These are phyloP conservation scores for Globisporangium emineosum DNA, from an alignment of 352 stramenopile genomes.

Conservation along the genomic window DNA sequence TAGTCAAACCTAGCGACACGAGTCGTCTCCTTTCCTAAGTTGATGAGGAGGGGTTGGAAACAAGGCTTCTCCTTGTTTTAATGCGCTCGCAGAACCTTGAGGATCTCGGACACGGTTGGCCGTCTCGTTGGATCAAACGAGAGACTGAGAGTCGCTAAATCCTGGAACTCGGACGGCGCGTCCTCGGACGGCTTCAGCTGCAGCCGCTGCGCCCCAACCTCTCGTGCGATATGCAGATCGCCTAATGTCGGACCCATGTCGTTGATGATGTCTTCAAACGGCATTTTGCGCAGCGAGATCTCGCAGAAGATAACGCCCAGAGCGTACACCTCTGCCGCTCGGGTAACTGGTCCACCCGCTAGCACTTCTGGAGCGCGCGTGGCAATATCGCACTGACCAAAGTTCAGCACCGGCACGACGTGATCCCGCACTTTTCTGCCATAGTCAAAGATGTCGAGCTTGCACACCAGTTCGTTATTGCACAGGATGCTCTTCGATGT, in stretches of 20 bases:
- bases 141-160: conserved; percentile 40
- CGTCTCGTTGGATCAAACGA: conserved; percentile 46
- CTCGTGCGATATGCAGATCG: conserved; percentile 60
- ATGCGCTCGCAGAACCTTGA: conserved; percentile 19
- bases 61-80: neutral
- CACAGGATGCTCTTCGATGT: conserved; percentile 61
- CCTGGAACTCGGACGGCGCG: conserved; percentile 39
- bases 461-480: conserved; percentile 55
- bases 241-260: conserved; percentile 51
- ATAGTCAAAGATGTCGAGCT: conserved; percentile 78
- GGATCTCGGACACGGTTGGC: conserved; percentile 38
- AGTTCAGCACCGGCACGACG: conserved; percentile 36
- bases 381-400: conserved; percentile 55
- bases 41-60: neutral
- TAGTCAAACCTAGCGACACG: neutral
- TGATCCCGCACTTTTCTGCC: conserved; percentile 44
- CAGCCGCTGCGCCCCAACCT: conserved; percentile 42
- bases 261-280: conserved; percentile 43
- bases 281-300: conserved; percentile 40
- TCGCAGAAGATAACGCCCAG: conserved; percentile 76
- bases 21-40: neutral
- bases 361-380: conserved; percentile 60
- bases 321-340: conserved; percentile 60
- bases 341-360: conserved; percentile 35
- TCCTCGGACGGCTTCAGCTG: conserved; percentile 40